Conservation (phyloP, 257 asterid species). For the Primulina eburnea region DNA sequence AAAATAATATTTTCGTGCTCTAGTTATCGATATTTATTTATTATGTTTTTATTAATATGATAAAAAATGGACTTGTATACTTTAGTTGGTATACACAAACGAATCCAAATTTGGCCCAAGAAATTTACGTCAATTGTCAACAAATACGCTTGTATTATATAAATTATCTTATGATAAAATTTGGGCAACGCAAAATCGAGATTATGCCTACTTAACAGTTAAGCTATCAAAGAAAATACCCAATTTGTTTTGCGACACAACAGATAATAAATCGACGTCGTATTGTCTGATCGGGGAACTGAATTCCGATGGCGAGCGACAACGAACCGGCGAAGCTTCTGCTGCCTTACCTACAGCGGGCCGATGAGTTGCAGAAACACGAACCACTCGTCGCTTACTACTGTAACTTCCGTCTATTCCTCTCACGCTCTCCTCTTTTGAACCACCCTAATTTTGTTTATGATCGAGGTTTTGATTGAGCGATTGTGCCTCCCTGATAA, state of each 20-base stretch:
- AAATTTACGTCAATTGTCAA: too few relatives aligned
- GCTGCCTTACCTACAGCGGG: conserved; percentile 48
- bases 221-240: not conserved
- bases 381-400: conserved; percentile 50
- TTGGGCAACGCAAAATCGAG: not conserved
- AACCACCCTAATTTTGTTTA: not conserved
- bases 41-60: too few relatives aligned
- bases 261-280: not conserved
- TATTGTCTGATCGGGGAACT: not conserved
- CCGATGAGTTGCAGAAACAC: conserved; percentile 54
- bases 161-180: too few relatives aligned
- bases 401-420: conserved; percentile 25
- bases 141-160: too few relatives aligned
- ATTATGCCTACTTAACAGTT: too few relatives aligned
- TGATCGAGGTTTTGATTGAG: not conserved
- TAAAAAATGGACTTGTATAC: too few relatives aligned
- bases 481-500: not conserved
- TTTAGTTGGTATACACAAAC: too few relatives aligned
- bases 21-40: too few relatives aligned
- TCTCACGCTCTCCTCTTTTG: not conserved
- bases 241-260: too few relatives aligned
- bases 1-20: too few relatives aligned
- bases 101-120: too few relatives aligned
- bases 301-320: conserved; percentile 35
- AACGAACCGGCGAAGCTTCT: conserved; percentile 46